phyloP scores from a whole-genome alignment of 2,329 filamentous ascomycete genomes.

The Ceratocystis diversiconidia region DNA sequence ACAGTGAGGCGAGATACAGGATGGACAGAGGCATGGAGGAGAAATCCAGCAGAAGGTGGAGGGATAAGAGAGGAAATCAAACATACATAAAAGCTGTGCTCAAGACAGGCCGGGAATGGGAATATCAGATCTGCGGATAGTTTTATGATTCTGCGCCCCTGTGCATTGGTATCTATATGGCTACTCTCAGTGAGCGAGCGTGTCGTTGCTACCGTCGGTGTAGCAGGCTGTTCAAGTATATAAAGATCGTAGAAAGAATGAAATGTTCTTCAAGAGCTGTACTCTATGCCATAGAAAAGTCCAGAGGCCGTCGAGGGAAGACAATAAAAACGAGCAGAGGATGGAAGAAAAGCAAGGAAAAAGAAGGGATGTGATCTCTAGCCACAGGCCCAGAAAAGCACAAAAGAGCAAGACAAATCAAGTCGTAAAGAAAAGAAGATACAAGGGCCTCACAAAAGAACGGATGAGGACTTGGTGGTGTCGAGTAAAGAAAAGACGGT shows the following conservation, averaged over 20 bases:
- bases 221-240: too few species aligned
- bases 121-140: not conserved
- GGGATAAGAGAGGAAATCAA: too few species aligned
- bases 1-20: too few species aligned
- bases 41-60: too few species aligned
- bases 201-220: too few species aligned
- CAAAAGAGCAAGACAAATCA: slow-evolving; percentile 6
- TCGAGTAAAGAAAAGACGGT: not conserved
- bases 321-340: not conserved
- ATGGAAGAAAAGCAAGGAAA: not conserved
- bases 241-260: not conserved
- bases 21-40: too few species aligned
- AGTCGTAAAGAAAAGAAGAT: slow-evolving; percentile 6
- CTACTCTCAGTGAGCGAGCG: not conserved
- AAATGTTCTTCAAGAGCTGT: not conserved
- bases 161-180: not conserved
- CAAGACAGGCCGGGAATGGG: not conserved
- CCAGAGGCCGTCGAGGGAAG: not conserved
- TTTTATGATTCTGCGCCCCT: not conserved
- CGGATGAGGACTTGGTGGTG: not conserved
- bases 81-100: too few species aligned
- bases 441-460: not conserved
- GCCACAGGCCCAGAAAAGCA: not conserved
- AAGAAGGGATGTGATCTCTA: slow-evolving; percentile 5
- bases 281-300: not conserved